A percentile compares a stretch with the other conserved stretches of the same genome.
Conservation (phyloP, 345 rosid genomes). For the Salix koriyanagi region DNA sequence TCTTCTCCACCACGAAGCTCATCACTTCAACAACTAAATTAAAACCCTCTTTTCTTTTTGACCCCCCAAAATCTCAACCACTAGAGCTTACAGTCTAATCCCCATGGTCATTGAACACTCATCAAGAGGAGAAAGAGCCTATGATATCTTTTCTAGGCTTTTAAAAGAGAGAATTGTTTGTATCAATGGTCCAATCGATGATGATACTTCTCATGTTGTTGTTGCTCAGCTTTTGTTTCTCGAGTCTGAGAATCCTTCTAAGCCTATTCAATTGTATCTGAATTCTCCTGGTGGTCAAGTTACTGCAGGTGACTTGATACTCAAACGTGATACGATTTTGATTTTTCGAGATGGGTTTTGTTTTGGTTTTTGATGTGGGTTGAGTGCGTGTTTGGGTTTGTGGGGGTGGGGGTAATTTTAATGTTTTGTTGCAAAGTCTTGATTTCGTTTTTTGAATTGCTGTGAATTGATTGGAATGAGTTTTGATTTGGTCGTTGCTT, state of each 20-base stretch:
- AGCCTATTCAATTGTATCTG: slow-evolving; percentile 96
- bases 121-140: slow-evolving; percentile 95
- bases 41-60: background rate
- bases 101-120: slow-evolving; percentile 99
- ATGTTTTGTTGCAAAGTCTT: background rate
- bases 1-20: slow-evolving; percentile 22
- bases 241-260: slow-evolving; percentile 94
- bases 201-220: slow-evolving; percentile 89
- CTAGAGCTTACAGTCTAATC: slow-evolving; percentile 58
- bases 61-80: background rate
- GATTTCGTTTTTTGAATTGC: background rate
- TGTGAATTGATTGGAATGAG: background rate
- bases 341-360: background rate
- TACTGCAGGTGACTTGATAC: slow-evolving; percentile 71
- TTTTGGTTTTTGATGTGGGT: background rate
- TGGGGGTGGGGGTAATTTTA: background rate
- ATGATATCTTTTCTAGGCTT: slow-evolving; percentile 90
- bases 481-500: background rate
- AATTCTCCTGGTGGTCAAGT: slow-evolving; percentile 98
- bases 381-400: background rate
- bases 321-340: background rate
- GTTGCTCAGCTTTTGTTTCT: slow-evolving; percentile 98
- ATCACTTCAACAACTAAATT: background rate
- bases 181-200: slow-evolving; percentile 87
- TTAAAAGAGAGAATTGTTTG: slow-evolving; percentile 91